Conservation (phyloP, 1,284 basidiomycete species). For the Heliocybe sulcata region DNA sequence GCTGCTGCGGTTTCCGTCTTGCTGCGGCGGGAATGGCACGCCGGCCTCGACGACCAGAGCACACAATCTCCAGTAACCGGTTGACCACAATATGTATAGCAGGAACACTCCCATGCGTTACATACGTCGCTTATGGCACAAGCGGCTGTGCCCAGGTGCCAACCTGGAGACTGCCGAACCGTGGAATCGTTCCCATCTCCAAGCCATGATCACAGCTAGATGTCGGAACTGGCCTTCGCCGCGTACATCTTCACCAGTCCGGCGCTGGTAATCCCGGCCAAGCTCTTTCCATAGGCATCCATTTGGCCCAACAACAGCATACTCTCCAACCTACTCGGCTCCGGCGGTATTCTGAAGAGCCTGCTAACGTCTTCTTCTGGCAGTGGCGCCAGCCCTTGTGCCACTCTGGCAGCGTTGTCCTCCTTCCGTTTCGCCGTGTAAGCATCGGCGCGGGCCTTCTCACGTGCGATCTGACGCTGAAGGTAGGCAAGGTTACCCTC, state of each 20-base stretch:
- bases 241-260: constrained; percentile 74
- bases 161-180: not conserved
- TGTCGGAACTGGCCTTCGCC: constrained; percentile 34
- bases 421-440: constrained; percentile 82
- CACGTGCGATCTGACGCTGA: constrained; percentile 85
- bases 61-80: too few relatives aligned
- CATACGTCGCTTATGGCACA: too few relatives aligned
- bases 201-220: constrained; percentile 10
- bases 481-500: constrained; percentile 93
- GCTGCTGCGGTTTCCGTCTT: not conserved
- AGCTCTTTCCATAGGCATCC: constrained; percentile 74
- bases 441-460: constrained; percentile 78
- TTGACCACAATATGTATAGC: not conserved
- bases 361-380: constrained; percentile 82
- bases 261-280: constrained; percentile 66
- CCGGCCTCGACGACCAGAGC: not conserved
- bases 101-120: not conserved
- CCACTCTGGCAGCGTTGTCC: constrained; percentile 80
- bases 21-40: not conserved
- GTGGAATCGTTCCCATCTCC: too few relatives aligned
- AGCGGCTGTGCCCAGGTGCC: not conserved
- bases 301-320: constrained; percentile 84
- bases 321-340: constrained; percentile 88
- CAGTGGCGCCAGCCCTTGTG: constrained; percentile 81
- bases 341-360: constrained; percentile 83